Conservation (phyloP, 2,329 filamentous ascomycete genomes). For the Beauveria varroae region DNA sequence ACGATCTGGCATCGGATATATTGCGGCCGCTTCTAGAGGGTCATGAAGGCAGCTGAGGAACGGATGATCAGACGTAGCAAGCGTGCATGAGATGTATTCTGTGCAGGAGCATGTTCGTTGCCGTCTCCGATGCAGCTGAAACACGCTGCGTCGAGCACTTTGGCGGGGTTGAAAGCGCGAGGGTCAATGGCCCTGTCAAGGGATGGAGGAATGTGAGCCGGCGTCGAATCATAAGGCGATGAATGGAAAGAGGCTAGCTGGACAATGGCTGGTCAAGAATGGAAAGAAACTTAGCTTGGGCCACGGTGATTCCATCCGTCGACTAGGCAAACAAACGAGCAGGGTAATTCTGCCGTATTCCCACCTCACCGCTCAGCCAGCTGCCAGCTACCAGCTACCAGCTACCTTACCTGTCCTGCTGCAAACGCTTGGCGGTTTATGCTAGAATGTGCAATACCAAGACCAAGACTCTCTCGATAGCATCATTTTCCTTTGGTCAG, state of each 20-base stretch:
- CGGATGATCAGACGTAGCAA: constrained; percentile 10
- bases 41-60: background rate
- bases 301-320: too few species aligned
- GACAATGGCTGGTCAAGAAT: background rate
- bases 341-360: background rate
- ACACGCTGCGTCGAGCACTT: background rate
- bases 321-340: background rate
- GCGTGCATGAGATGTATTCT: background rate
- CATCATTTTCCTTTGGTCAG: background rate
- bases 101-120: background rate
- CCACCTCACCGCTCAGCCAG: background rate
- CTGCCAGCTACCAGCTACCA: background rate
- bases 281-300: background rate
- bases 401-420: background rate
- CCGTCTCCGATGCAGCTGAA: constrained; percentile 3
- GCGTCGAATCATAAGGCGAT: background rate
- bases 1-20: constrained; percentile 1
- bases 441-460: background rate
- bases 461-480: background rate
- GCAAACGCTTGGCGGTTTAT: background rate
- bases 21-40: background rate
- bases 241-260: background rate
- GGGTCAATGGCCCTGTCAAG: background rate
- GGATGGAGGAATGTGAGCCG: background rate
- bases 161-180: background rate